Conservation (phyloP, 1,139 yeast genomes). For the Pneumocystis jirovecii region DNA sequence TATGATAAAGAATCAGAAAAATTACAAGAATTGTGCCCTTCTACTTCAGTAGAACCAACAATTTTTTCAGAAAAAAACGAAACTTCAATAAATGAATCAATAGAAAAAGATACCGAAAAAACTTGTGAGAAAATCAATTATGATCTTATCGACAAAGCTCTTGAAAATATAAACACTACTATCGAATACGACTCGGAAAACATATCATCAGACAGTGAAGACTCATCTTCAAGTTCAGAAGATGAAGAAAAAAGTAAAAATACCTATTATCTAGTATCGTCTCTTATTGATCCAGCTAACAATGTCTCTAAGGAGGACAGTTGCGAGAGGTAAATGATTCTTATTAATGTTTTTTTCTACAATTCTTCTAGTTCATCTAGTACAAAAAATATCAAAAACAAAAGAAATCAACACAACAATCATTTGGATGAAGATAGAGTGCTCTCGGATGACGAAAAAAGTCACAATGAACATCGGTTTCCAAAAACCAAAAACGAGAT, state of each 20-base stretch:
- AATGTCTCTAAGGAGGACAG: background rate
- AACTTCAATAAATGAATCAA: background rate
- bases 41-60: background rate
- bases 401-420: background rate
- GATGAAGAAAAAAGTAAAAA: background rate
- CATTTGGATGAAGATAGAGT: background rate
- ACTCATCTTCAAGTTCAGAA: background rate
- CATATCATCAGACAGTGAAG: background rate
- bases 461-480: conserved; percentile 36
- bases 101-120: background rate
- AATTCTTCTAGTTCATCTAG: background rate
- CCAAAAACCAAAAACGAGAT: conserved; percentile 68
- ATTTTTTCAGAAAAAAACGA: background rate
- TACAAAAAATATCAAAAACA: background rate
- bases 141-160: background rate
- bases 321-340: background rate
- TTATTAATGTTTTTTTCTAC: background rate
- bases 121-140: no score
- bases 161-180: background rate
- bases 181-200: background rate
- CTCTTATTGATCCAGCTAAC: background rate
- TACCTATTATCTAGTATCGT: background rate
- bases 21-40: background rate
- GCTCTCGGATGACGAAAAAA: conserved; percentile 17
- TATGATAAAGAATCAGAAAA: background rate